These are phyloP conservation scores for Fagopyrum esculentum DNA, from an alignment of 148 eudicot species.

Conservation along the genomic window DNA sequence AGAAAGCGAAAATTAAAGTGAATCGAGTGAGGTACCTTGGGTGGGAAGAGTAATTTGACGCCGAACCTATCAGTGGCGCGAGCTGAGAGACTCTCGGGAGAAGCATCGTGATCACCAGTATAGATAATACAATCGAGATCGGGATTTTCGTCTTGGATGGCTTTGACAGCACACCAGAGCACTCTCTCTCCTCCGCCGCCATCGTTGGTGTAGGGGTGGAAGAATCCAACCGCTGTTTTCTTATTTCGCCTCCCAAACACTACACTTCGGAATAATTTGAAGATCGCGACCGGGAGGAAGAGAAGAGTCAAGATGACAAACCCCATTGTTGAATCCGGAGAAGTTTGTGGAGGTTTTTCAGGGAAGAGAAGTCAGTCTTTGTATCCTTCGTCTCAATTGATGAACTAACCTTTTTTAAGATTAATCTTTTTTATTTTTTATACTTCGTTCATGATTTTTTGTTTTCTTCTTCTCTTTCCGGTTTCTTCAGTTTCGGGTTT, in stretches of 20 bases:
- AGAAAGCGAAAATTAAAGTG: not conserved
- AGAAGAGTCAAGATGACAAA: not conserved
- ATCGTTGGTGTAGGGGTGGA: slow-evolving; percentile 93
- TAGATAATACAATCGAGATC: slow-evolving; percentile 54
- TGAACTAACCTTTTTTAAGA: too few species aligned
- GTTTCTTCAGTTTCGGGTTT: too few species aligned
- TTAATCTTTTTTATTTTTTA: too few species aligned
- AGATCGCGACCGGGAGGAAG: slow-evolving; percentile 1
- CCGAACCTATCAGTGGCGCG: slow-evolving; percentile 92
- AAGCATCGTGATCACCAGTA: slow-evolving; percentile 90
- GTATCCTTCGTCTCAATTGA: not conserved
- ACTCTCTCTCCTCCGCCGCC: slow-evolving; percentile 99
- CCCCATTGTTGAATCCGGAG: not conserved
- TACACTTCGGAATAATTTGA: slow-evolving; percentile 8
- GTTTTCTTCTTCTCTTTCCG: too few species aligned
- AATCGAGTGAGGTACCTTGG: slow-evolving; percentile 34
- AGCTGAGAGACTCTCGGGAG: slow-evolving; percentile 41
- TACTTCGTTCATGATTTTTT: too few species aligned
- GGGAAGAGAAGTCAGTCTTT: not conserved
- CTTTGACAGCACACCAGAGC: slow-evolving; percentile 94
- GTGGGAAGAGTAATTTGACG: slow-evolving; percentile 44
- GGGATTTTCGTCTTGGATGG: slow-evolving; percentile 61
- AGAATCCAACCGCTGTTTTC: slow-evolving; percentile 61
- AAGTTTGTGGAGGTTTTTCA: not conserved
- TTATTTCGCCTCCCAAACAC: slow-evolving; percentile 26